Evolutionary conservation across 192 early-diverging fungal species (phyloP), one percentile per base, ranked within the genome.

Genomic region (Entomortierella parvispora): DNA sequence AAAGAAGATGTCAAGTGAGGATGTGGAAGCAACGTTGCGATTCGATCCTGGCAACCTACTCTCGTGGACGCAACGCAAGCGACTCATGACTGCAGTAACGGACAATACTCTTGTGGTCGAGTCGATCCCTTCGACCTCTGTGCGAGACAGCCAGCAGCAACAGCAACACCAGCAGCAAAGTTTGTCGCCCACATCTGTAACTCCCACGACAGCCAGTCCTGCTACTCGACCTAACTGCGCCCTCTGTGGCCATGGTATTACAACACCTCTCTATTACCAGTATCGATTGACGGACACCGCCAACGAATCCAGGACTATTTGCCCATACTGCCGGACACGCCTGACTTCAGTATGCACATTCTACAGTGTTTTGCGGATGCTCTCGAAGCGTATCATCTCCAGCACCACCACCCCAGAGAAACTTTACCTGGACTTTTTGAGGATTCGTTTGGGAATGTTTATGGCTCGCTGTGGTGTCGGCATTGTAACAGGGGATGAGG

Each of bases 391-490:
- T 4, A 68, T 80, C 18, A 72, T 80, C 31, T 72, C 69, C 3
- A 64, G 65, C 15, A 58, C 65, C 0, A 72, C 69, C 1, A 72
- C 69, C 2, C 79, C 79, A 8, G 69, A 71, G 40, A 71, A 72
- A 37, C n/a, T 80, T 20, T 80, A 80, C 11, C 60, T 72, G 10
- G 79, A 80, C 4, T 71, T 80, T 11, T 44, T 80, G 46, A 54
- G 69, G 79, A 71, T 71, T 23, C 64, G 79, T 1, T 15, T 80
- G 37, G 58, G 79, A 25, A 80, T 80, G 79, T 80, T 71, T 56
- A 57, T 80, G 79, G 79, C 79, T 3, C 59, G 79, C 12, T 80
- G 79, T 43, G 79, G 79, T 4, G 79, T 72, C 22, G 79, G 70
- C 28, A 61, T 80, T n/a, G 52, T 72, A 3, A 80, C 74, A 4